Conservation (phyloP, 164 flowering plant species). For the Nymphaea thermarum region DNA sequence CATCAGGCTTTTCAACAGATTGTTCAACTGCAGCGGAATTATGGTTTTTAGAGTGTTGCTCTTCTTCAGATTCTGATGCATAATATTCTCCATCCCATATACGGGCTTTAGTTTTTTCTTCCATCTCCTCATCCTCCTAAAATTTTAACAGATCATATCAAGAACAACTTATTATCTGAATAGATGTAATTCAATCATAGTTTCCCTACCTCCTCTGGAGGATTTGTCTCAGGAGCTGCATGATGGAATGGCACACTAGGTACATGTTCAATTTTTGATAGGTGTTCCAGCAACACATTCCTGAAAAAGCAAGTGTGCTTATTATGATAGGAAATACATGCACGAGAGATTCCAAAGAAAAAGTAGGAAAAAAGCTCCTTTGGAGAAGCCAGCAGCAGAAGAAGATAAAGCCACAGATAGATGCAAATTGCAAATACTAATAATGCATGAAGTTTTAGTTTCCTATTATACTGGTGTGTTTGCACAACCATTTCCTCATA, state of each 20-base stretch:
- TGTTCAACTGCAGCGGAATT: slow-evolving; percentile 9
- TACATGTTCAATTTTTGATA: slow-evolving; percentile 57
- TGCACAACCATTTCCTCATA: no score
- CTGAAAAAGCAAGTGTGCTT: slow-evolving; percentile 18
- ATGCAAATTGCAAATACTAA: no score
- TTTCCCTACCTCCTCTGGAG: slow-evolving; percentile 55
- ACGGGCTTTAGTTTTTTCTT: slow-evolving; percentile 46
- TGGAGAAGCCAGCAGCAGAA: no score
- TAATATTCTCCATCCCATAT: slow-evolving; percentile 67
- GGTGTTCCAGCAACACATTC: slow-evolving; percentile 62
- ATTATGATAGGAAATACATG: no score
- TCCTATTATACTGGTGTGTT: no score
- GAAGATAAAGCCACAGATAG: no score
- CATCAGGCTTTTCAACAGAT: slow-evolving; percentile 9
- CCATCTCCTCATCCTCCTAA: slow-evolving; percentile 67
- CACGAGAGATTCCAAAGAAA: no score
- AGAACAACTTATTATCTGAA: background rate
- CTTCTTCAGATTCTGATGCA: slow-evolving; percentile 59
- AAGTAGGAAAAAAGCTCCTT: no score
- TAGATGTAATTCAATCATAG: background rate
- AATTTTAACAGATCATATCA: slow-evolving; percentile 2
- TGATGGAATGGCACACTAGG: slow-evolving; percentile 82
- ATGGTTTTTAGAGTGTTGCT: slow-evolving; percentile 20
- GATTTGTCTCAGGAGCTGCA: slow-evolving; percentile 43
- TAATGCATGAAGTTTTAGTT: no score